Base-by-base conservation (phyloP, 2,329 filamentous ascomycete genomes). In the Gaeumannomyces sp. region DNA sequence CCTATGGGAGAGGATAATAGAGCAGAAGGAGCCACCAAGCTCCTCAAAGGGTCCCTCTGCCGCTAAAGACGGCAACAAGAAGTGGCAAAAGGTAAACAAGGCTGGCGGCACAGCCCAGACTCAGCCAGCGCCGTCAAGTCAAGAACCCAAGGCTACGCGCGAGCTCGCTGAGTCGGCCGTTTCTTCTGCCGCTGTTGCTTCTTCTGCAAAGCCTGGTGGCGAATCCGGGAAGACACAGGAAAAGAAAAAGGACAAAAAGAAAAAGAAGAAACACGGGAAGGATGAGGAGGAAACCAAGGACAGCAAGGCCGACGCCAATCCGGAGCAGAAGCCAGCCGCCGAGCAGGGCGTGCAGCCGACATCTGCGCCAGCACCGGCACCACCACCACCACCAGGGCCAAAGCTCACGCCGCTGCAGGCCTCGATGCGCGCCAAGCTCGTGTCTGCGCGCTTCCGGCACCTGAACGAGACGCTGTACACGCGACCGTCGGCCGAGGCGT, bases 401-500 rank as follows among this genome's bases (percentile, higher is more conserved):
- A 92, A 91, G 70, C 86, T 99, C 72, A 99, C 95, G 0, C 93
- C 95, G 4, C 87, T 99, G 65, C 95, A 99, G 81, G 87, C 90
- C 64, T 88, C 92, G 4, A 99, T 99, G 95, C 89, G 92, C 67
- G 89, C 93, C 73, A 99, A 99, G 81, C 88, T 99, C 68, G 84
- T 96, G 68, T 96, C 93, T 13, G 93, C 95, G 1, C 93, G 95
- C 66, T 99, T 99, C 85, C 92, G 95, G 68, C 93, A 98, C 77
- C 87, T 99, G 67, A 99, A 99, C 76, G 91, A 99, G 80, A 94
- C 92, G 0, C 88, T 99, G 19, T 99, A 99, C 80, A 98, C 94
- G 5, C 91, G 89, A 10, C 91, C 93, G 1, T 99, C 95, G 0
- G 81, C 82, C 50, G 88, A 95, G 69, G 91, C 95, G n/a, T 87